Evolutionary conservation across 306 rosid species (phyloP).

Genomic region (Hylodesmum podocarpum): DNA sequence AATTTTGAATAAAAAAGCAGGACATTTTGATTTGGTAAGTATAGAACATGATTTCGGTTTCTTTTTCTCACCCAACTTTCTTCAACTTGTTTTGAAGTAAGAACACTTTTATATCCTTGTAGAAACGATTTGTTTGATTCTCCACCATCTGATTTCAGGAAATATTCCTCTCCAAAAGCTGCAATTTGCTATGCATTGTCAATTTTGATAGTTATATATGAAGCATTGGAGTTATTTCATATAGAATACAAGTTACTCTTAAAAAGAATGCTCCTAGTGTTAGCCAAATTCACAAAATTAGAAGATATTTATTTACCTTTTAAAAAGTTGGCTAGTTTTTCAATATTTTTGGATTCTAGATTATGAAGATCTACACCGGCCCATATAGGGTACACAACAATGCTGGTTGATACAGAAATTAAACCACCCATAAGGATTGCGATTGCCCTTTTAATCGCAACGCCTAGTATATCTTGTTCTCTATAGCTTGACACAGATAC

Average conservation of each 20-base stretch:
- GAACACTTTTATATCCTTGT: constrained; percentile 48
- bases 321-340: constrained; percentile 41
- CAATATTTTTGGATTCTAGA: constrained; percentile 36
- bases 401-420: constrained; percentile 24
- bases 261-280: neutral
- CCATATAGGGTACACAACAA: constrained; percentile 52
- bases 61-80: constrained; percentile 40
- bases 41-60: neutral
- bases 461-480: constrained; percentile 26
- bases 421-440: constrained; percentile 44
- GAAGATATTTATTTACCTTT: no score
- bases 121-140: constrained; percentile 20
- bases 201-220: no score
- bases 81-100: constrained; percentile 48
- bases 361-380: constrained; percentile 57
- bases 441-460: constrained; percentile 38
- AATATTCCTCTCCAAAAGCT: constrained; percentile 48
- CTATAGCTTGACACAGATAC: constrained; percentile 48
- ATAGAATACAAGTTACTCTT: no score
- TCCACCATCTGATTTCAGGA: constrained; percentile 13
- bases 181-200: neutral
- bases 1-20: neutral
- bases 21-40: neutral
- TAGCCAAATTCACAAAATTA: neutral
- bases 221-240: neutral